phyloP scores from a whole-genome alignment of 2,329 filamentous ascomycete genomes.

The Aureobasidium sp. region DNA sequence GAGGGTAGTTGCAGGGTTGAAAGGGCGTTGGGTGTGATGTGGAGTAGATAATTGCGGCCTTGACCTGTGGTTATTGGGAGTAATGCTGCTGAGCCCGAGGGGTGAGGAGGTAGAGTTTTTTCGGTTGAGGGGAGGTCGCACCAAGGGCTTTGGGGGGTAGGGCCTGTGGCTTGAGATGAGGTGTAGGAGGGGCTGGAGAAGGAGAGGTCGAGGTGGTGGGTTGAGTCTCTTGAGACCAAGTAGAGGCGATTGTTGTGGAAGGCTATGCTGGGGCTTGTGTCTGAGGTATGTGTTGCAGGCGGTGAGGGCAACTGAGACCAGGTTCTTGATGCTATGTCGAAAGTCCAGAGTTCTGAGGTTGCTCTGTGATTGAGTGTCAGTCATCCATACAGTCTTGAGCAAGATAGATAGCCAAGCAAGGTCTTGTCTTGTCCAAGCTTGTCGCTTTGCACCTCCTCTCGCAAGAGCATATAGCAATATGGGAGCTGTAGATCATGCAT shows the following conservation, averaged over 20 bases:
- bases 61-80: constrained; percentile 43
- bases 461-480: not conserved
- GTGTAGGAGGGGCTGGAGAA: constrained; percentile 11
- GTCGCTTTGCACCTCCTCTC: not conserved
- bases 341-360: constrained; percentile 43
- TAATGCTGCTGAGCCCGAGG: constrained; percentile 34
- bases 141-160: constrained; percentile 31
- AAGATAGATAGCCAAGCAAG: not conserved
- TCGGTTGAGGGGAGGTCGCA: constrained; percentile 30
- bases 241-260: constrained; percentile 38
- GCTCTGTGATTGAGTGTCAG: not conserved
- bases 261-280: constrained; percentile 32
- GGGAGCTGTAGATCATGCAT: not conserved
- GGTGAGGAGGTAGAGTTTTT: constrained; percentile 34
- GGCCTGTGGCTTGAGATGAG: constrained; percentile 14
- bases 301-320: constrained; percentile 44
- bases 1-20: constrained; percentile 48
- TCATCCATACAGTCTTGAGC: not conserved
- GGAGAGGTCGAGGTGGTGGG: constrained; percentile 19
- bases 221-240: constrained; percentile 16
- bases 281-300: constrained; percentile 28
- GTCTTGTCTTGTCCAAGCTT: not conserved
- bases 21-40: constrained; percentile 44
- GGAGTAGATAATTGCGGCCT: constrained; percentile 45
- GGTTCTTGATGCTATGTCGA: constrained; percentile 39